A percentile compares a stretch with the other conserved stretches of the same genome.
phyloP scores from a whole-genome alignment of 78 protist species.

The Dictyostelium purpureum region DNA sequence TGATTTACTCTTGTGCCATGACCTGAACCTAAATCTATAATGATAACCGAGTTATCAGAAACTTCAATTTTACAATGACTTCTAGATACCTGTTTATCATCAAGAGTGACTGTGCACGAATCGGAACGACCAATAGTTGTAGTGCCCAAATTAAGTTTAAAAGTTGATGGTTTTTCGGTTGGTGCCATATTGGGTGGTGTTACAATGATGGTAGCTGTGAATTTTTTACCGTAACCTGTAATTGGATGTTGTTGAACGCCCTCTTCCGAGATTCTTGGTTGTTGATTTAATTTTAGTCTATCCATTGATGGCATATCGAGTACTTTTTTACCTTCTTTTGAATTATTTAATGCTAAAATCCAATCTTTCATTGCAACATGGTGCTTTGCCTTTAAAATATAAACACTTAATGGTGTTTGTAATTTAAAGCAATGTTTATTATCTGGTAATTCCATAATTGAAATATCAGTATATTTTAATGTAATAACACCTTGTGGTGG shows the following conservation, averaged over 20 bases:
- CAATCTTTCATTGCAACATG: slow-evolving; percentile 68
- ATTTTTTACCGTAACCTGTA: slow-evolving; percentile 44
- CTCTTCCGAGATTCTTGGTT: not conserved
- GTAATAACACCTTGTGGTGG: slow-evolving; percentile 82
- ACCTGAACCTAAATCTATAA: slow-evolving; percentile 68
- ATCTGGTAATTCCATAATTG: slow-evolving; percentile 19
- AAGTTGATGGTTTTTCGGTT: slow-evolving; percentile 7
- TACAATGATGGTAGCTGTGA: not conserved
- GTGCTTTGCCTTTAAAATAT: slow-evolving; percentile 63
- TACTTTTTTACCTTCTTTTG: not conserved
- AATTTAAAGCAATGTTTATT: slow-evolving; percentile 44
- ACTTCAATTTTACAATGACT: slow-evolving; percentile 71
- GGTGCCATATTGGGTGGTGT: not conserved
- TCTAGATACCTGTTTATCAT: slow-evolving; percentile 46
- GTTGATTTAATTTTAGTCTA: not conserved
- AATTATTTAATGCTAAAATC: not conserved
- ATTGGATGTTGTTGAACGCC: not conserved
- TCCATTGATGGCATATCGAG: not conserved
- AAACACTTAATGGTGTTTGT: slow-evolving; percentile 64
- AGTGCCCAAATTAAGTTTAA: slow-evolving; percentile 17
- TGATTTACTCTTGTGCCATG: slow-evolving; percentile 67
- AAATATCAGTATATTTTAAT: slow-evolving; percentile 53
- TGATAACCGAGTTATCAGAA: not conserved
- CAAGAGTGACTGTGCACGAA: slow-evolving; percentile 27
- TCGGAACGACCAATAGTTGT: slow-evolving; percentile 67